Conservation (phyloP, 164 flowering plant genomes). For the Aristolochia contorta region DNA sequence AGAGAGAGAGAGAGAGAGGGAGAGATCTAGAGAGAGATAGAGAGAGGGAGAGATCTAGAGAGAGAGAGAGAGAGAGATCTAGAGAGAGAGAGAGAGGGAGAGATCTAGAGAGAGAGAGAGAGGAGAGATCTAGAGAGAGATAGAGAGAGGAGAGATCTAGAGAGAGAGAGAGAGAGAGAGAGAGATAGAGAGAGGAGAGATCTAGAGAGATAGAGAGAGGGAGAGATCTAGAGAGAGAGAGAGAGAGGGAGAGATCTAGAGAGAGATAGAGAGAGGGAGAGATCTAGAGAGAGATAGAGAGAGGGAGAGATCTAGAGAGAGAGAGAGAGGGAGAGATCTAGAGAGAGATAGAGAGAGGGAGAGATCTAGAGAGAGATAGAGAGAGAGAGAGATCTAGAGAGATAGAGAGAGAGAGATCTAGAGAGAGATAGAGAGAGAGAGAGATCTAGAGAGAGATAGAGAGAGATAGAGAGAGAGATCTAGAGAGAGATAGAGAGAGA, state of each 20-base stretch:
- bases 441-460: background rate
- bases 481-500: no score
- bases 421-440: constrained; percentile 2
- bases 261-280: background rate
- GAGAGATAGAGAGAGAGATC: no score
- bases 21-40: no score
- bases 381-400: constrained; percentile 2
- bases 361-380: background rate
- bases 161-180: no score
- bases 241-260: no score
- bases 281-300: background rate
- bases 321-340: no score
- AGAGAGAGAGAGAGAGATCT: background rate
- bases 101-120: background rate
- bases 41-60: background rate
- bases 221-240: no score
- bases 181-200: no score
- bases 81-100: constrained; percentile 2
- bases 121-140: background rate
- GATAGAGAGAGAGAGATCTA: background rate
- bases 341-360: background rate
- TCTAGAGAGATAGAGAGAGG: no score
- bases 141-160: no score
- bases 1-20: no score
- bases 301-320: no score